Evolutionary conservation across 139 green algal species (phyloP), one percentile per base, ranked within the genome.

Genomic region (Spirogloea muscicola): DNA sequence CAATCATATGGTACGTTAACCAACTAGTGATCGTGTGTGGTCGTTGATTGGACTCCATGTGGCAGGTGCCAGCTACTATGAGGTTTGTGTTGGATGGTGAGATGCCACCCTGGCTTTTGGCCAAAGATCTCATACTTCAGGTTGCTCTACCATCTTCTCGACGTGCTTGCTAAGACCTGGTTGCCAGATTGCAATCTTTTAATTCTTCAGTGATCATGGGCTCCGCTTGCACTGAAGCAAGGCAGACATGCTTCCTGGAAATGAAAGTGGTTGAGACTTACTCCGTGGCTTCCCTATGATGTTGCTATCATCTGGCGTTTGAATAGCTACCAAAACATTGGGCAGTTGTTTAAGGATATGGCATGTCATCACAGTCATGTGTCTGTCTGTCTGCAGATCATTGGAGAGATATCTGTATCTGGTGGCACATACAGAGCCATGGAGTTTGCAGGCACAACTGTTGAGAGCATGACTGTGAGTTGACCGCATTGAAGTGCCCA

Each of bases 51-150:
- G n/a, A 1, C 48, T 2, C 27, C 48, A 58, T 58, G 48, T 74
- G 5, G 29, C 74, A 93, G 87, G 89, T 95, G 68, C 92, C 92
- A 1, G 89, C 92, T 65, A 97, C 90, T 27, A 91, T 97, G 87
- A 82, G 91, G 16, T 97, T 97, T 80, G 75, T 91, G 34, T 77
- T 97, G 83, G 93, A 97, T 33, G 92, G 93, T 9, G 62, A 97
- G 84, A 94, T 97, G 91, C 93, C 93, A 6, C 82, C 86, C 44
- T 97, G 92, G 79, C 85, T 91, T 71, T 81, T 92, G 68, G 89
- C 91, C 58, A 96, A 96, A 85, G 91, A 96, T 83, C 84, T 96
- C 33, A 96, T 96, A 81, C 84, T 96, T 51, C 73, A 82, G 39
- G 27, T 74, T 10, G 13, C 13, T 51, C 13, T 16, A 51, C 43